Evolutionary conservation across 1,284 basidiomycete genomes (phyloP), one percentile per base, ranked within the genome.

Genomic region (Cryptococcus hybrid): DNA sequence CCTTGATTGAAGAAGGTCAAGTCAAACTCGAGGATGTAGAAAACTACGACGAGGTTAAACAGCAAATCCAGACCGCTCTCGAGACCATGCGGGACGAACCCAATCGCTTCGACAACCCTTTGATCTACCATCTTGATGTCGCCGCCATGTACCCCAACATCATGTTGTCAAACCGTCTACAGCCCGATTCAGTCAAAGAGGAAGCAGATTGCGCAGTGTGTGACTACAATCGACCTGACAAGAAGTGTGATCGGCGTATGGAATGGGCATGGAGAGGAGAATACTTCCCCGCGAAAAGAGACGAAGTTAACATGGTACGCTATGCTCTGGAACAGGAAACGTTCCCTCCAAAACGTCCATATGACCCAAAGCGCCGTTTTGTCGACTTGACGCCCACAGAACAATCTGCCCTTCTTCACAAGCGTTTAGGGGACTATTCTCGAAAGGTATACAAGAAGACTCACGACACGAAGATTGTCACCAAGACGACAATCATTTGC

Each of bases 81-180:
- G 93, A 96, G 74, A 76, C 86, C 61, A 88, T 99, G 82, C 91
- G 93, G 30, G 94, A 99, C 79, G 86, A 90, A 52, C 95, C 96
- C 0, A 84, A 85, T 53, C 89, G 94, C 15, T 83, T 84, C 54
- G 95, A 98, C 80, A 88, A 87, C 30, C 96, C 96, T 0, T 85
- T 99, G 65, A 99, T 99, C 73, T 99, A 99, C 79, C 96, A 99
- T 79, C 80, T 99, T 71, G 96, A 99, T 73, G 96, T 99, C 61
- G 96, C 96, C 1, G 96, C 96, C 65, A 99, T 99, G 96, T 99
- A 99, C 74, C 96, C 96, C 58, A 99, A 99, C 80, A 99, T 99
- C 85, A 99, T 99, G 96, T 88, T 99, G 81, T 97, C 93, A 36
- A 99, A 99, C 76, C 90, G 96, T 55, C 84, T 99, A 3, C 96